phyloP scores from a whole-genome alignment of 2,329 filamentous ascomycete species.

The Colletotrichum echinochloae region DNA sequence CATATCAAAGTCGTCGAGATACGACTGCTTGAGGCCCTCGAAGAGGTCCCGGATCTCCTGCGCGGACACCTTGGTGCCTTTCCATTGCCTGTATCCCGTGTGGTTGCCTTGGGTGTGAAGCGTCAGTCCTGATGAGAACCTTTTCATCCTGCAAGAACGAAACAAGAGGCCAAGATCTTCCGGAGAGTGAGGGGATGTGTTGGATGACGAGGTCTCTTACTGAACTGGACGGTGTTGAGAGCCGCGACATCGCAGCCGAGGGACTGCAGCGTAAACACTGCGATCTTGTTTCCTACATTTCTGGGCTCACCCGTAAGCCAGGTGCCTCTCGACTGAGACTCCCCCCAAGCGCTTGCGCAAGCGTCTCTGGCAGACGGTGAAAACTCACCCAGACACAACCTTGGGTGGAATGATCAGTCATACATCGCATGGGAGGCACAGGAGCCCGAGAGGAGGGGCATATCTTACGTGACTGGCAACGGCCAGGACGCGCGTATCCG shows the following conservation, averaged over 20 bases:
- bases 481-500: slow-evolving; percentile 79
- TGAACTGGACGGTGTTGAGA: slow-evolving; percentile 97
- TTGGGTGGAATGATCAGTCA: slow-evolving; percentile 44
- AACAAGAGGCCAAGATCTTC: background rate
- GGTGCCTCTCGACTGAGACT: too few relatives aligned
- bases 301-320: slow-evolving; percentile 59
- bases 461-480: slow-evolving; percentile 94
- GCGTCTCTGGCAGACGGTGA: background rate
- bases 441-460: background rate
- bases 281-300: slow-evolving; percentile 98
- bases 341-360: background rate
- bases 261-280: slow-evolving; percentile 92
- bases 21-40: slow-evolving; percentile 83
- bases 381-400: slow-evolving; percentile 59
- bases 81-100: slow-evolving; percentile 90
- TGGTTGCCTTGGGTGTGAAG: slow-evolving; percentile 81
- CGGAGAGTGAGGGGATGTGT: background rate
- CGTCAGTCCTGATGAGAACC: background rate
- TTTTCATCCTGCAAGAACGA: background rate
- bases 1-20: slow-evolving; percentile 91
- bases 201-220: slow-evolving; percentile 60
- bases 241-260: slow-evolving; percentile 94
- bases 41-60: slow-evolving; percentile 88
- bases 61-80: slow-evolving; percentile 84
- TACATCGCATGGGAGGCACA: background rate